Conservation (phyloP, 495 filamentous ascomycete genomes). For the Penicillium cosmopolitanum region DNA sequence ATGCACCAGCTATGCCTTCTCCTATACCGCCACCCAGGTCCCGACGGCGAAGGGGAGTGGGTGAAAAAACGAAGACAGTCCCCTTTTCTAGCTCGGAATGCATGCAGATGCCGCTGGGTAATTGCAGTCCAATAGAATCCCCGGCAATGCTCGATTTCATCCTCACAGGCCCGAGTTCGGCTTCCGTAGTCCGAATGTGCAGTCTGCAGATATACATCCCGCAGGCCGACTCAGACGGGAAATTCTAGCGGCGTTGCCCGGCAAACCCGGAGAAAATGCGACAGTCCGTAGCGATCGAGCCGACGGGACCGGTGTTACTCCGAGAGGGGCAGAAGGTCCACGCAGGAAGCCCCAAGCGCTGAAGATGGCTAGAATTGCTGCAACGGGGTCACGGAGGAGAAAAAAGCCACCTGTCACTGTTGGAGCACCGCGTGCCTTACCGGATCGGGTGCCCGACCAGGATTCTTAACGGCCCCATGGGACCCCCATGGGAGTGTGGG, state of each 20-base stretch:
- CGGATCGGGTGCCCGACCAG: conserved; percentile 19
- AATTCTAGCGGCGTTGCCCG: neutral
- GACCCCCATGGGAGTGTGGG: neutral
- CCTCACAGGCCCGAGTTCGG: neutral
- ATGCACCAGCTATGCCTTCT: no score
- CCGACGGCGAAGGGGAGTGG: no score
- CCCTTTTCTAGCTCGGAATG: no score
- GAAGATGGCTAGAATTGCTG: neutral
- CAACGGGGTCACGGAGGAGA: neutral
- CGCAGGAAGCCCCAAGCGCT: neutral
- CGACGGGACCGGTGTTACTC: conserved; percentile 16
- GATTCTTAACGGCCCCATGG: neutral
- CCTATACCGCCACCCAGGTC: no score
- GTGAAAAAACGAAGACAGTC: no score
- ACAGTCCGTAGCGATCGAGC: conserved; percentile 17
- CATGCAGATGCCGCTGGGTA: no score
- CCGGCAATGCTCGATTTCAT: neutral
- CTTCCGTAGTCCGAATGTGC: neutral
- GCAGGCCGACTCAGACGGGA: conserved; percentile 1
- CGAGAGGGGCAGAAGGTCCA: conserved; percentile 1
- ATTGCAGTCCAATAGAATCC: neutral
- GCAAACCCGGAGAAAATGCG: conserved; percentile 13
- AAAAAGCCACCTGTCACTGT: conserved; percentile 3
- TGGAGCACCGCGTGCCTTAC: conserved; percentile 4
- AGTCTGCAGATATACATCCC: neutral